Evolutionary conservation across 2,329 filamentous ascomycete genomes (phyloP), one percentile per base, ranked within the genome.

Genomic region (Elsinoe necatrix): DNA sequence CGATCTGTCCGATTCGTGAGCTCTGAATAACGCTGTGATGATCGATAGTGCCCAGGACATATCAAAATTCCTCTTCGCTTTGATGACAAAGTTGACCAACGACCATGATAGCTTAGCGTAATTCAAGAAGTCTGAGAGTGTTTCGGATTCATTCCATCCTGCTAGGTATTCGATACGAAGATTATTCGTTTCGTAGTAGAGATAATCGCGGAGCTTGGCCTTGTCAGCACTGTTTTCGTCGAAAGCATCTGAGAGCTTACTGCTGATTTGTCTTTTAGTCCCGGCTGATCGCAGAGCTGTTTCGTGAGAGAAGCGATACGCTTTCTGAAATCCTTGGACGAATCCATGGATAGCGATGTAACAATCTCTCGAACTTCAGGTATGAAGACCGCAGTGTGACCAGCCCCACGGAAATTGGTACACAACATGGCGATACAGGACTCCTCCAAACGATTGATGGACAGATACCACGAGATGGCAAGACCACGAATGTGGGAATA

Each of bases 111-210:
- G 11, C 18, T 25, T 37, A 4, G 31, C 48, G 21, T 21, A 52
- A 35, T 35, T 37, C n/a, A 34, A 23, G 48, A 52, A 20, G n/a
- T 35, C 18, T 14, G 48, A n/a, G 8, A 52, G 11, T 9, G 41
- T 14, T 20, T 52, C 12, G 1, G 31, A 7, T 16, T 14, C 34
- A 20, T 52, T 25, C 16, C 16, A 18, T 9, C 29, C 48, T 11
- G 16, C 31, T 1, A 56, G 42, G 20, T 41, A 56, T 20, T 56
- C 54, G 4, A 56, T 20, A 8, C 54, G 54, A 21, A 52, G 48
- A n/a, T 7, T 25, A 16, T 35, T 52, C 9, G 12, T 21, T 52
- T 52, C 48, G 29, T 20, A 52, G 18, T 18, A 35, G 4, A 39
- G 20, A 27, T 9, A 27, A 14, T 29, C 8, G 14, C 20, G 8